Evolutionary conservation across 2,329 filamentous ascomycete genomes (phyloP).

Genomic region (Cercospora sojina): DNA sequence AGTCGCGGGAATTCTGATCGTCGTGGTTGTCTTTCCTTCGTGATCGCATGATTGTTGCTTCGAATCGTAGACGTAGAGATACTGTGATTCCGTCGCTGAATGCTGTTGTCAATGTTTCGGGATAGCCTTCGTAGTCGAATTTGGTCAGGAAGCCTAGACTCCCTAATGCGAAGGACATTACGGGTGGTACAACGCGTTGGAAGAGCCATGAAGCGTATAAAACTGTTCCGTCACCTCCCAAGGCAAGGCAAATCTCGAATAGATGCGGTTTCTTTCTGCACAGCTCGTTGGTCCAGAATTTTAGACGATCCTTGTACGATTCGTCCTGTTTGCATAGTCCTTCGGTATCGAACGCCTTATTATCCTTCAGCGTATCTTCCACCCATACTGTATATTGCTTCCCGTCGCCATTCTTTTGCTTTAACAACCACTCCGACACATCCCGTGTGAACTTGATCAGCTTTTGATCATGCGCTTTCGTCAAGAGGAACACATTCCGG

Average conservation of each 20-base stretch:
- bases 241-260: slow-evolving; percentile 89
- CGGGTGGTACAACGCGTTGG: slow-evolving; percentile 89
- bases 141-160: slow-evolving; percentile 95
- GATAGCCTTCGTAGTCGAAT: slow-evolving; percentile 81
- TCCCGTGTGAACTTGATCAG: slow-evolving; percentile 76
- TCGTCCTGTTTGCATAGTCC: slow-evolving; percentile 65
- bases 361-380: slow-evolving; percentile 70
- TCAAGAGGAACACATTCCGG: slow-evolving; percentile 79
- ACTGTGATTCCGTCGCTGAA: slow-evolving; percentile 85
- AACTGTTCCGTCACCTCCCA: slow-evolving; percentile 86
- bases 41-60: slow-evolving; percentile 88
- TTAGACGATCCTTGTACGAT: slow-evolving; percentile 58
- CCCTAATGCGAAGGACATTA: slow-evolving; percentile 85
- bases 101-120: slow-evolving; percentile 65
- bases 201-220: slow-evolving; percentile 96
- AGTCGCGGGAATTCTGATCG: slow-evolving; percentile 54
- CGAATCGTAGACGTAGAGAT: slow-evolving; percentile 82
- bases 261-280: slow-evolving; percentile 75
- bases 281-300: slow-evolving; percentile 80
- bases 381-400: slow-evolving; percentile 74
- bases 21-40: slow-evolving; percentile 48
- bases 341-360: slow-evolving; percentile 70
- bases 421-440: slow-evolving; percentile 74
- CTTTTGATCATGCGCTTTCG: slow-evolving; percentile 84
- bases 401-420: slow-evolving; percentile 60